Evolutionary conservation across 257 asterid species (phyloP).

Genomic region (Misopates orontium): DNA sequence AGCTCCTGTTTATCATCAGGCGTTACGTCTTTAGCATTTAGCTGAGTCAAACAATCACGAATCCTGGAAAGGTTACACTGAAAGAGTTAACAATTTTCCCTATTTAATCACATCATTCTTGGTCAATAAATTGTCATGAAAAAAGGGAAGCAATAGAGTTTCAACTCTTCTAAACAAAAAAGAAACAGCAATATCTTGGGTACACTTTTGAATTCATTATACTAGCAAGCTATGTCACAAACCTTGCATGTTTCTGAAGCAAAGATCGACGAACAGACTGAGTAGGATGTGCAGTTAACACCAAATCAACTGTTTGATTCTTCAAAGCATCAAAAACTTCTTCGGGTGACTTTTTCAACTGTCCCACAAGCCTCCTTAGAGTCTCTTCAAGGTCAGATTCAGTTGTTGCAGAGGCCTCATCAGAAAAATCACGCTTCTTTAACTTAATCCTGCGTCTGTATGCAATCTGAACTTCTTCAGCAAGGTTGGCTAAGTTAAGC

Average conservation of each 20-base stretch:
- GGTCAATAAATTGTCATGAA: no score
- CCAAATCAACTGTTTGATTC: slow-evolving; percentile 90
- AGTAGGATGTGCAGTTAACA: slow-evolving; percentile 90
- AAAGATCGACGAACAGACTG: slow-evolving; percentile 94
- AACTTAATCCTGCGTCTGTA: slow-evolving; percentile 80
- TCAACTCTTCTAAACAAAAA: no score
- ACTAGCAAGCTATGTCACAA: slow-evolving; percentile 19
- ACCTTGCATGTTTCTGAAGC: slow-evolving; percentile 97
- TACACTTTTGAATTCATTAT: not conserved
- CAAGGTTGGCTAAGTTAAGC: slow-evolving; percentile 92
- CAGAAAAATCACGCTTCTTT: slow-evolving; percentile 74
- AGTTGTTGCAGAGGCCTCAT: slow-evolving; percentile 90
- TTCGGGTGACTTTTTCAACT: slow-evolving; percentile 71
- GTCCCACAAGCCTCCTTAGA: slow-evolving; percentile 78
- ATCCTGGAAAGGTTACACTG: slow-evolving; percentile 44
- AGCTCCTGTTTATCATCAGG: slow-evolving; percentile 96
- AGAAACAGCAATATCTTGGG: no score
- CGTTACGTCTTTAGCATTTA: slow-evolving; percentile 77
- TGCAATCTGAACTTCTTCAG: slow-evolving; percentile 99
- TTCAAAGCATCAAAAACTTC: slow-evolving; percentile 86
- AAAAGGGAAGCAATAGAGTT: no score
- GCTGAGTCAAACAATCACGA: slow-evolving; percentile 81
- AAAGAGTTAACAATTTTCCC: not conserved
- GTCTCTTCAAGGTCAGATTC: slow-evolving; percentile 97
- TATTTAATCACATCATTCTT: not conserved